Percentiles rank a stretch among this genome's conserved stretches.
Conservation (phyloP, 257 asterid species). For the Osmanthus fragrans region DNA sequence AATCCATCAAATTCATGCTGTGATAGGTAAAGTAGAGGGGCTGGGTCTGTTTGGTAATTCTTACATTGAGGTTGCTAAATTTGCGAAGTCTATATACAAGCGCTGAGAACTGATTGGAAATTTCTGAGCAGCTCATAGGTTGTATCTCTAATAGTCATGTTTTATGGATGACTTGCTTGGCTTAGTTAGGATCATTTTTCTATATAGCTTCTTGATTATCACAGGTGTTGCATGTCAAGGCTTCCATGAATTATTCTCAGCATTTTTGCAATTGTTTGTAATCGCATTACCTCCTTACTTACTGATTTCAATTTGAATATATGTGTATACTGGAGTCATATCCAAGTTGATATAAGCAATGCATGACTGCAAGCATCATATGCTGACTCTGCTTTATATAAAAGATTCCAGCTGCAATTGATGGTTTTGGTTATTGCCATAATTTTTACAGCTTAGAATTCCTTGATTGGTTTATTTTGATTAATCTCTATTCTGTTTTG, state of each 20-base stretch:
- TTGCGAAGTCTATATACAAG: neutral
- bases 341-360: conserved; percentile 14
- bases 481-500: neutral
- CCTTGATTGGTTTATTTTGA: conserved; percentile 1
- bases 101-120: neutral
- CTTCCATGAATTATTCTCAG: neutral
- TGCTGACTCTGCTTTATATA: conserved; percentile 15
- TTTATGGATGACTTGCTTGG: conserved; percentile 6
- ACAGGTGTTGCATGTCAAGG: conserved; percentile 14
- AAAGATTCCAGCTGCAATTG: conserved; percentile 13
- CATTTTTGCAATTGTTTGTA: conserved; percentile 6
- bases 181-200: conserved; percentile 14
- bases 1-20: conserved; percentile 8
- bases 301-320: conserved; percentile 7
- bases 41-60: conserved; percentile 2
- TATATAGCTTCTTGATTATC: neutral
- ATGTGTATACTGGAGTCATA: neutral
- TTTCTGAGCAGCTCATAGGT: neutral
- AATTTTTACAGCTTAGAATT: neutral
- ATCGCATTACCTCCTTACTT: neutral
- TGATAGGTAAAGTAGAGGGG: conserved; percentile 5
- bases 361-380: conserved; percentile 17
- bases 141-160: neutral
- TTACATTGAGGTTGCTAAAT: conserved; percentile 2
- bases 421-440: neutral